A percentile compares a stretch with the other conserved stretches of the same genome.
phyloP scores from a whole-genome alignment of 2,329 filamentous ascomycete genomes.

The Trichoderma harzianum region DNA sequence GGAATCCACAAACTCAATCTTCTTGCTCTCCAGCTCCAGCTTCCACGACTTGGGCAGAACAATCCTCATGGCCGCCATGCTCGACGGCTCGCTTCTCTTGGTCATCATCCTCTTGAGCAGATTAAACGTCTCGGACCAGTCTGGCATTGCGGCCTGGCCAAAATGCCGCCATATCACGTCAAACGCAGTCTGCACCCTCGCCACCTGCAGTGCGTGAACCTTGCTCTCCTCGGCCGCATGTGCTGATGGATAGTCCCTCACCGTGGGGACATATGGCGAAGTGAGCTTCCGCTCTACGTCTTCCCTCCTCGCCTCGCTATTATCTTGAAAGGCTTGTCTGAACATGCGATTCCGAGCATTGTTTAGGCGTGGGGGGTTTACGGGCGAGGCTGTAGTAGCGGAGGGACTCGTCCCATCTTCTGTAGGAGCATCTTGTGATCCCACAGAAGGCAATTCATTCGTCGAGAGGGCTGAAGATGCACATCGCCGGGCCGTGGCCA shows the following conservation, averaged over 20 bases:
- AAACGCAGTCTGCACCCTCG: constrained; percentile 37
- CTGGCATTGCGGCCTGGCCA: constrained; percentile 26
- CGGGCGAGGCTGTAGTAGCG: neutral
- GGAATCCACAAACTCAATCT: constrained; percentile 35
- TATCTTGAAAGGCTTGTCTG: constrained; percentile 29
- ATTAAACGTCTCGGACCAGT: constrained; percentile 41
- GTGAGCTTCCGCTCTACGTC: constrained; percentile 23
- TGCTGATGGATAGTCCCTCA: constrained; percentile 29
- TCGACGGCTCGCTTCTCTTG: constrained; percentile 29
- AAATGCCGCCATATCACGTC: constrained; percentile 33
- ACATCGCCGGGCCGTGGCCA: neutral
- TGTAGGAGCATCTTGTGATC: neutral
- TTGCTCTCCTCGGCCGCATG: constrained; percentile 25
- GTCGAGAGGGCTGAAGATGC: neutral
- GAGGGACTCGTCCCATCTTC: constrained; percentile 16
- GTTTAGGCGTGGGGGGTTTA: constrained; percentile 15
- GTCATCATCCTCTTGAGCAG: constrained; percentile 38
- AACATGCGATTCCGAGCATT: constrained; percentile 28
- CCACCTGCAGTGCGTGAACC: constrained; percentile 23
- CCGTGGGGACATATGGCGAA: constrained; percentile 29
- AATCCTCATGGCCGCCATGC: constrained; percentile 37
- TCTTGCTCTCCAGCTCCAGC: constrained; percentile 34
- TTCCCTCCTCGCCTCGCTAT: constrained; percentile 22
- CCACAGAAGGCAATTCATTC: neutral
- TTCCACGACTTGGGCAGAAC: constrained; percentile 35